Evolutionary conservation across 306 rosid species (phyloP), one percentile per base, ranked within the genome.

Genomic region (Prunus mume): DNA sequence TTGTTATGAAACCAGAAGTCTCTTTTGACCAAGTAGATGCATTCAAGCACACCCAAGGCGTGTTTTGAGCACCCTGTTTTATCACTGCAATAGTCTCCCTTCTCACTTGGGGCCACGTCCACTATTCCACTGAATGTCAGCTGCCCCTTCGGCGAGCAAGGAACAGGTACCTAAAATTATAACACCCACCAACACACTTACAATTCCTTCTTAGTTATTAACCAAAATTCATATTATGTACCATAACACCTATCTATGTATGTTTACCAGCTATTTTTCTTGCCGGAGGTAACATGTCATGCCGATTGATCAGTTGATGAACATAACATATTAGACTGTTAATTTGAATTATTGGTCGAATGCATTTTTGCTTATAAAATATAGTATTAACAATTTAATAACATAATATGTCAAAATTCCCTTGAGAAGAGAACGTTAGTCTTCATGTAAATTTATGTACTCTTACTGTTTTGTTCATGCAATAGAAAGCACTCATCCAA

Each of bases 401-500:
- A 9, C 10, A 24, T 30, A 41, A 67, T 8, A 45, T 6, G 13
- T 19, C 28, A 10, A 11, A 65, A 34, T 4, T 38, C 43, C 0
- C 2, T 38, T 11, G 9, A 2, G 14, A 38, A 38, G 32, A 30
- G 27, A 34, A 2, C 3, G 11, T 1, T 38, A 3, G 43, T 7
- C 9, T 38, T 38, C 8, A 0, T 1, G 43, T 38, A 2, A 38
- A 38, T 41, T 12, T 3, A 41, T 18, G 0, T 22, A 18, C 8
- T 41, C 55, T 80, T 85, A 85, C 91, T 65, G 55, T 51, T 46
- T 78, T 65, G 45, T 2, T 1, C 69, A 87, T 1, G 82, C 96
- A 88, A 54, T 30, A 85, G 84, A 79, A 91, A 72, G 90, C 90
- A 47, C 90, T 88, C 80, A 81, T 68, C 87, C 87, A 85, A 25